These are phyloP conservation scores for Pythium utonaiense DNA, from an alignment of 352 stramenopile genomes.

Conservation along the genomic window DNA sequence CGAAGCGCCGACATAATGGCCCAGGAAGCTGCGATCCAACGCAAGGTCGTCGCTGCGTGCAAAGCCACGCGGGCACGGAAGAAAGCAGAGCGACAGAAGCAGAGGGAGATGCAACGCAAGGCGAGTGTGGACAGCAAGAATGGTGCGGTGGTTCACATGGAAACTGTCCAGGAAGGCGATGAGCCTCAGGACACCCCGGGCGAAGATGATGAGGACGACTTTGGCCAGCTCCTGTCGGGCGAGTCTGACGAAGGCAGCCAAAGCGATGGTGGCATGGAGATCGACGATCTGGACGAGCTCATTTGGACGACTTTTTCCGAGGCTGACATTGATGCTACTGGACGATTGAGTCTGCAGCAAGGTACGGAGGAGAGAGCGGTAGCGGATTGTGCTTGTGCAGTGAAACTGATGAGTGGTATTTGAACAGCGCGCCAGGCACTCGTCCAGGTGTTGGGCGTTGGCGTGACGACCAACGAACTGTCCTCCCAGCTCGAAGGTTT, in stretches of 20 bases:
- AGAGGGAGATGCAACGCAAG: conserved; percentile 41
- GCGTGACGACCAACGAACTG: conserved; percentile 43
- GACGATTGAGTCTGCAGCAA: conserved; percentile 44
- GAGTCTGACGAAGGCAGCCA: conserved; percentile 38
- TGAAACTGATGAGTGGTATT: conserved; percentile 5
- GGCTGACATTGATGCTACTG: conserved; percentile 34
- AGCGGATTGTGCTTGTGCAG: too few species aligned
- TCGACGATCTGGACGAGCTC: conserved; percentile 63
- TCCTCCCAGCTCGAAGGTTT: conserved; percentile 27
- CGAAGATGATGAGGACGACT: conserved; percentile 37
- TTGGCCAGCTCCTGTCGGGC: conserved; percentile 46
- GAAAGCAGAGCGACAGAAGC: conserved; percentile 58
- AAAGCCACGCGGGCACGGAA: conserved; percentile 59
- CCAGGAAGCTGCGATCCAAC: conserved; percentile 49
- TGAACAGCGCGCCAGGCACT: conserved; percentile 52
- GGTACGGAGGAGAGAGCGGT: too few species aligned
- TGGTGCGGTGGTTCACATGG: conserved; percentile 41
- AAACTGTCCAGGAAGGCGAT: conserved; percentile 58
- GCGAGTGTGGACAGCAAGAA: conserved; percentile 11
- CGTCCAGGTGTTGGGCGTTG: conserved; percentile 56
- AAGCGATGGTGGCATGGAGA: conserved; percentile 34
- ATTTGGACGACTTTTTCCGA: conserved; percentile 64
- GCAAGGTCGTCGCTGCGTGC: conserved; percentile 63
- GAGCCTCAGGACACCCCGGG: conserved; percentile 32
- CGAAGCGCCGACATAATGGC: conserved; percentile 45